Conservation (phyloP, 208 protist species). For the Lotmaria passim region DNA sequence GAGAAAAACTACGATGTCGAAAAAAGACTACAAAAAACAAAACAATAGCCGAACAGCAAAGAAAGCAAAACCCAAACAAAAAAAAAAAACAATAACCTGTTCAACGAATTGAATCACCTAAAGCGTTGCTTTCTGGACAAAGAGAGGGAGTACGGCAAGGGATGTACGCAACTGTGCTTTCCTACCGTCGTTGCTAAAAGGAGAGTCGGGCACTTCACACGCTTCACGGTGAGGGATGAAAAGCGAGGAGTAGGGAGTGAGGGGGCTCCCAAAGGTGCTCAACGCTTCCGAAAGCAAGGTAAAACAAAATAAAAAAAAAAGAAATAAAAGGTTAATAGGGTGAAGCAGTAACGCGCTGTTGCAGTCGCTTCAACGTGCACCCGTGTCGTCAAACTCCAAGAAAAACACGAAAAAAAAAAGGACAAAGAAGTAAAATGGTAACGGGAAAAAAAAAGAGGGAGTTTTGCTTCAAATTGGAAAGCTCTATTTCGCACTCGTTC, state of each 20-base stretch:
- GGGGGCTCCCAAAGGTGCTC: not conserved
- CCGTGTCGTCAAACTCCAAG: not conserved
- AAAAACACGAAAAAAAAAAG: slow-evolving; percentile 13
- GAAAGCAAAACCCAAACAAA: slow-evolving; percentile 22
- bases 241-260: slow-evolving; percentile 15
- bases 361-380: not conserved
- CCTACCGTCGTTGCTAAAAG: not conserved
- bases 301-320: slow-evolving; percentile 16
- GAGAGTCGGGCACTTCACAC: not conserved
- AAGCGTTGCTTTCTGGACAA: not conserved
- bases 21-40: not conserved
- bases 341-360: not conserved
- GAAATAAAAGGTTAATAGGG: slow-evolving; percentile 13
- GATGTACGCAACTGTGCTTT: not conserved
- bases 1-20: slow-evolving; percentile 18
- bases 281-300: slow-evolving; percentile 5
- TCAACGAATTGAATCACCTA: slow-evolving; percentile 2
- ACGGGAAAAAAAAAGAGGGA: not conserved
- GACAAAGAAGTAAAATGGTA: not conserved
- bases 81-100: slow-evolving; percentile 19
- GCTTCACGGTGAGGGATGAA: slow-evolving; percentile 7
- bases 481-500: not conserved
- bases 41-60: slow-evolving; percentile 7
- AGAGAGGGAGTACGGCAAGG: slow-evolving; percentile 20
- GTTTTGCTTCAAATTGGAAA: not conserved